Conservation (phyloP, 345 rosid genomes). For the Reutealis trisperma region DNA sequence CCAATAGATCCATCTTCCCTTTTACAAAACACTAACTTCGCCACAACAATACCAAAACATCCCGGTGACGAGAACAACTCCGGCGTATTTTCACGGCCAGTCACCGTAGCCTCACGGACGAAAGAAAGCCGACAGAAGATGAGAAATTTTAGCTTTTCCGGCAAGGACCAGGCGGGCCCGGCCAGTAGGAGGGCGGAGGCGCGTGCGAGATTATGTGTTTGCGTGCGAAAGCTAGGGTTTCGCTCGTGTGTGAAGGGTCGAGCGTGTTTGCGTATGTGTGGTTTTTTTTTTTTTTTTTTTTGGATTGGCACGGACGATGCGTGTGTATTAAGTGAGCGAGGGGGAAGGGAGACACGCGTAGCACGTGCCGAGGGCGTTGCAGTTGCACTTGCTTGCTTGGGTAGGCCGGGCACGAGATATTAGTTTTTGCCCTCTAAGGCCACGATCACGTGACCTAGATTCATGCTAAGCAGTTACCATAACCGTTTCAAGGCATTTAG, state of each 20-base stretch:
- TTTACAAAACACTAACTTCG: slow-evolving; percentile 14
- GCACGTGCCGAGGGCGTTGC: slow-evolving; percentile 29
- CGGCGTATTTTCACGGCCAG: slow-evolving; percentile 20
- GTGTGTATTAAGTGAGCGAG: slow-evolving; percentile 43
- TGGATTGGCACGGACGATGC: slow-evolving; percentile 82
- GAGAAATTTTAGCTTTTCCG: slow-evolving; percentile 38
- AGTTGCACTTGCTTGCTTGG: background rate
- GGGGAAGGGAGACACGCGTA: slow-evolving; percentile 42
- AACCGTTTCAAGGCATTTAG: background rate
- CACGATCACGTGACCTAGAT: slow-evolving; percentile 32
- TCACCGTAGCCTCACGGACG: slow-evolving; percentile 8
- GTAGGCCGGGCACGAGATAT: slow-evolving; percentile 30
- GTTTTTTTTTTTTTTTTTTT: slow-evolving; percentile 9
- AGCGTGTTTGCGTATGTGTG: slow-evolving; percentile 60
- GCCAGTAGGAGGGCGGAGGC: slow-evolving; percentile 32
- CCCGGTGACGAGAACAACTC: slow-evolving; percentile 31
- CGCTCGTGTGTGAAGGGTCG: slow-evolving; percentile 66
- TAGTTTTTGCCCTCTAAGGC: background rate
- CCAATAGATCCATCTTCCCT: slow-evolving; percentile 19
- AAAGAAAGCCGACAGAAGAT: background rate
- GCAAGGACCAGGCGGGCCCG: slow-evolving; percentile 36
- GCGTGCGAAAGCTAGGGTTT: slow-evolving; percentile 45
- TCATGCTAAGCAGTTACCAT: background rate
- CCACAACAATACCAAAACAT: background rate
- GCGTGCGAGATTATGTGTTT: slow-evolving; percentile 53